Base-by-base conservation (phyloP, 2,329 filamentous ascomycete species). In the Rachicladosporium sp. region DNA sequence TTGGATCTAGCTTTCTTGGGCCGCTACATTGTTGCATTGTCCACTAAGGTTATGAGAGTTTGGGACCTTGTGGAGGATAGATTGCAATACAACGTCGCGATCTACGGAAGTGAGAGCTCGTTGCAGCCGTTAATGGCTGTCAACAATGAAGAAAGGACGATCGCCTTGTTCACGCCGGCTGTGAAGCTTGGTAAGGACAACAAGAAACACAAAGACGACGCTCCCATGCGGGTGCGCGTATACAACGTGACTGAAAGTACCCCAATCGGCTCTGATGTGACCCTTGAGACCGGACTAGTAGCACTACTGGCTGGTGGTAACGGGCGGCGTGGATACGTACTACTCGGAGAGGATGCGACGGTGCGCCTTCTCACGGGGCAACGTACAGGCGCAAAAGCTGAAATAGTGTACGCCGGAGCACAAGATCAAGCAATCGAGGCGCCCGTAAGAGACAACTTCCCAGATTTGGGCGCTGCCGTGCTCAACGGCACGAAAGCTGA, bases 1-100 rank as follows among this genome's bases (percentile, higher is more conserved):
- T 19, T 19, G 15, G 15, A 19, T 19, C 15, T 19, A 19, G 75
- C 71, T 4, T 80, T 93, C 38, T 62, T 91, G 2, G 80, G 78
- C 2, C 78, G 79, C 15, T 80, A 81, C 53, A 64, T 98, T 12
- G 68, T 96, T 42, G 72, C 83, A 34, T 65, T 94, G 1, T 85
- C 85, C 0, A 71, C 80, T 0, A 71, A 81, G 33, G 73, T 76
- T 21, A 69, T 95, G 6, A 70, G 76, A 31, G 79, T 94, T 29
- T 94, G 86, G 68, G 84, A 96, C 58, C 72, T 93, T 8, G 83
- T 96, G 6, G 70, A 78, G 36, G 83, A 93, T 51, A 73, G 80
- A 50, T 69, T 88, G 35, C 72, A 75, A 29, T 86, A 81, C 53
- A 76, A 75, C 36, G 68, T 82, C 37, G 43, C 45, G 8, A 19